Percentiles rank a stretch among this genome's conserved stretches.
These are phyloP conservation scores for Fusarium hainanense DNA, from an alignment of 2,329 filamentous ascomycete species.

Conservation along the genomic window DNA sequence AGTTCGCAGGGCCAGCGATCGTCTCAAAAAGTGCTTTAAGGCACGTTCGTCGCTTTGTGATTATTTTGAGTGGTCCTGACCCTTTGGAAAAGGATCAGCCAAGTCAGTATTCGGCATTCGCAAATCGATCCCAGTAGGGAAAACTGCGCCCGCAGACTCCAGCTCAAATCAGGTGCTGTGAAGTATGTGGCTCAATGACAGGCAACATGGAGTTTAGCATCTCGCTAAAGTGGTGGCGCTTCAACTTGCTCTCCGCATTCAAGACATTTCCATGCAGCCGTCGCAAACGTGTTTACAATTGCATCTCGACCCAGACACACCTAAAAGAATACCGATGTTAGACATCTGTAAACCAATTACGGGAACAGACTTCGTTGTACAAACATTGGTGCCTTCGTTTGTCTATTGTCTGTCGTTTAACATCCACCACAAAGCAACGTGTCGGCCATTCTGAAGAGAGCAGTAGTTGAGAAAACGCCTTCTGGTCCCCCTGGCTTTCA, in stretches of 20 bases:
- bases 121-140: not conserved
- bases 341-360: not conserved
- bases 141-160: not conserved
- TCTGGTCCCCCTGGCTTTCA: not conserved
- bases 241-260: constrained; percentile 1
- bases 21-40: not conserved
- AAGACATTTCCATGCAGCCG: not conserved
- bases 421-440: constrained; percentile 2
- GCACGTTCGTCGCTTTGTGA: not conserved
- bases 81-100: not conserved
- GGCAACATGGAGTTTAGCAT: constrained; percentile 18
- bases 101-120: not conserved
- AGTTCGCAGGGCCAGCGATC: not conserved
- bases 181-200: constrained; percentile 9
- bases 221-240: constrained; percentile 16
- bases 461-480: not conserved
- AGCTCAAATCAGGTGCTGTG: not conserved
- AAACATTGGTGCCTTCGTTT: not conserved
- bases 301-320: not conserved
- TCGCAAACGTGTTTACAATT: constrained; percentile 1
- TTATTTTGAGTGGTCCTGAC: not conserved
- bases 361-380: not conserved
- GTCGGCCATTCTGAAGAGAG: not conserved
- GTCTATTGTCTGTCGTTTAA: not conserved
- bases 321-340: not conserved